A percentile compares a stretch with the other conserved stretches of the same genome.
Conservation (phyloP, 768 basidiomycete species). For the Lactarius akahatsu region DNA sequence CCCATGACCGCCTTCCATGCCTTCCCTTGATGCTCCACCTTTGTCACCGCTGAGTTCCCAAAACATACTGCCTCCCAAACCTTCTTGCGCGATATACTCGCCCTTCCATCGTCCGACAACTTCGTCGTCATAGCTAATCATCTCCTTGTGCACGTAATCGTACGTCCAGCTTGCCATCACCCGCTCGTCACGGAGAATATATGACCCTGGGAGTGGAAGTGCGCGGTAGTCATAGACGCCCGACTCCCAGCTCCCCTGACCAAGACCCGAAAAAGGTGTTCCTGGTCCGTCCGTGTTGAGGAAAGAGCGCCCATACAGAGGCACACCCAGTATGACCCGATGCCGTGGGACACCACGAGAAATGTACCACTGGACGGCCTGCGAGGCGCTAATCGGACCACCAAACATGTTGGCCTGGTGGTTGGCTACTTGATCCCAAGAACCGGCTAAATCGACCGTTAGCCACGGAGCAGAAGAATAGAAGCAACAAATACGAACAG, state of each 20-base stretch:
- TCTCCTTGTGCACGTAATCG: constrained; percentile 68
- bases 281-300: constrained; percentile 82
- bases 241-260: constrained; percentile 87
- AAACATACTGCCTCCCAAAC: constrained; percentile 90
- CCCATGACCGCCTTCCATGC: constrained; percentile 71
- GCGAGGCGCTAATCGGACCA: constrained; percentile 58
- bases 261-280: constrained; percentile 72
- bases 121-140: constrained; percentile 81
- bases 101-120: constrained; percentile 71
- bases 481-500: constrained; percentile 42
- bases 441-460: constrained; percentile 52
- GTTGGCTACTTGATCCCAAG: constrained; percentile 68
- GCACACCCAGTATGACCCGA: constrained; percentile 89
- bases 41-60: constrained; percentile 94
- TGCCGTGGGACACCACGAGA: constrained; percentile 65
- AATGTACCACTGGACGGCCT: constrained; percentile 69
- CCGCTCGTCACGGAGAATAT: constrained; percentile 62
- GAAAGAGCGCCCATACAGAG: constrained; percentile 93
- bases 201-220: constrained; percentile 73
- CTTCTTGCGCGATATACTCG: constrained; percentile 71
- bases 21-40: constrained; percentile 53
- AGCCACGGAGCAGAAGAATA: constrained; percentile 17
- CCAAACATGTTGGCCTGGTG: constrained; percentile 88
- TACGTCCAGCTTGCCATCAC: constrained; percentile 82
- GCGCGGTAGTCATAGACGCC: constrained; percentile 93